Evolutionary conservation across 2,329 filamentous ascomycete species (phyloP).

Genomic region (Penicillium sp.): DNA sequence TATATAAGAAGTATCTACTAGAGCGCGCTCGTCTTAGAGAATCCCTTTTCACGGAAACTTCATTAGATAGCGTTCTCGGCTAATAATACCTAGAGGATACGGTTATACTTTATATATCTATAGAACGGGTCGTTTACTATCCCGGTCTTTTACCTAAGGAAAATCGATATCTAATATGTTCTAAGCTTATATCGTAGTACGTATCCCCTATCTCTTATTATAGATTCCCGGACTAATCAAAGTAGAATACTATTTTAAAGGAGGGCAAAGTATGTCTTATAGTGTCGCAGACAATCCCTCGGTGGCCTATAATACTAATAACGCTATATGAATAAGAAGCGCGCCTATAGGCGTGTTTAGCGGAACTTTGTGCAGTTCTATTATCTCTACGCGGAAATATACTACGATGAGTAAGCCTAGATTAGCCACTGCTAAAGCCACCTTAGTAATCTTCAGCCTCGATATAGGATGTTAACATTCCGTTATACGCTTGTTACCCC

Average conservation of each 20-base stretch:
- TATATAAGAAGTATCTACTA: constrained; percentile 1
- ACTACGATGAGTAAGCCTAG: not conserved
- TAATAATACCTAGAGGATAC: not conserved
- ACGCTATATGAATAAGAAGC: not conserved
- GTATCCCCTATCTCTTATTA: not conserved
- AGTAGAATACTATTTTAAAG: not conserved
- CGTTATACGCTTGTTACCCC: constrained; percentile 13
- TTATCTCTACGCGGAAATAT: not conserved
- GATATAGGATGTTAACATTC: not conserved
- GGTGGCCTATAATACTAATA: not conserved
- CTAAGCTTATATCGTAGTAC: not conserved
- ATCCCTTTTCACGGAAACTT: not conserved
- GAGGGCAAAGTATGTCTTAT: not conserved
- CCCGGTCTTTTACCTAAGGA: not conserved
- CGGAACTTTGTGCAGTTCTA: constrained; percentile 1
- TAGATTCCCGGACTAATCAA: not conserved
- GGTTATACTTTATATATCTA: not conserved
- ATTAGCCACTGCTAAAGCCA: not conserved
- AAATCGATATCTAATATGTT: not conserved
- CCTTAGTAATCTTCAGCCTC: not conserved
- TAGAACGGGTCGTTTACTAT: not conserved
- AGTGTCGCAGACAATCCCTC: not conserved
- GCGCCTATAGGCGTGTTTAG: not conserved
- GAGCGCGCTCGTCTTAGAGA: not conserved
- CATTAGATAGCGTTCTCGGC: not conserved